Evolutionary conservation across 306 rosid species (phyloP).

Genomic region (Inga oerstediana): DNA sequence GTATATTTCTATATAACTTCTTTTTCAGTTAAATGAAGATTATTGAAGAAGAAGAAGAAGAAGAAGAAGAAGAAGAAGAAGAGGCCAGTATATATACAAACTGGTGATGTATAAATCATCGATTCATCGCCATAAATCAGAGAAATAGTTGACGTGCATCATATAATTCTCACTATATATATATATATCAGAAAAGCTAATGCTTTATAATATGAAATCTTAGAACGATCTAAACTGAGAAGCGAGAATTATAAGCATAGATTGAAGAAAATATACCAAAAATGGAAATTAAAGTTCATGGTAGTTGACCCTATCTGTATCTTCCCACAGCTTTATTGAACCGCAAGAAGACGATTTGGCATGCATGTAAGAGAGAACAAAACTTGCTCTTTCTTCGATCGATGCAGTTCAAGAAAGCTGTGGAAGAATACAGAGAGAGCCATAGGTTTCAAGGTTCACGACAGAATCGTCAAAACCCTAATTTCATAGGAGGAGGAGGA

Average conservation of each 20-base stretch:
- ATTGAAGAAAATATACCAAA: not conserved
- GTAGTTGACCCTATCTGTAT: conserved; percentile 72
- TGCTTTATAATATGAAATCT: not conserved
- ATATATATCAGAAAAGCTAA: not conserved
- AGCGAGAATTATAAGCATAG: not conserved
- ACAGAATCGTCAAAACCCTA: conserved; percentile 40
- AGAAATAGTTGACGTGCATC: not conserved
- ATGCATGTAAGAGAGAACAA: conserved; percentile 37
- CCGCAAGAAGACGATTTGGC: conserved; percentile 59
- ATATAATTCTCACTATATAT: not conserved
- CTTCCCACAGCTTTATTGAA: conserved; percentile 99
- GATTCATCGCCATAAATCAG: not conserved
- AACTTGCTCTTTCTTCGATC: conserved; percentile 31
- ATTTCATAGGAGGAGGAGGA: conserved; percentile 6
- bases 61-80: not conserved
- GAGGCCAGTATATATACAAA: not conserved
- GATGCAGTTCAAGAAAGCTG: conserved; percentile 99
- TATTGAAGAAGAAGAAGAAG: not conserved
- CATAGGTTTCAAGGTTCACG: conserved; percentile 47
- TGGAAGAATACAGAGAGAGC: conserved; percentile 96
- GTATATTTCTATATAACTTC: not conserved
- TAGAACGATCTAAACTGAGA: not conserved
- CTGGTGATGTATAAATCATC: not conserved
- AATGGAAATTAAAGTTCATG: not conserved
- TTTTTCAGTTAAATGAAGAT: not conserved